Percentiles rank a stretch among this genome's conserved stretches.
phyloP scores from a whole-genome alignment of 163 green algal species.

The Volvox carteri region DNA sequence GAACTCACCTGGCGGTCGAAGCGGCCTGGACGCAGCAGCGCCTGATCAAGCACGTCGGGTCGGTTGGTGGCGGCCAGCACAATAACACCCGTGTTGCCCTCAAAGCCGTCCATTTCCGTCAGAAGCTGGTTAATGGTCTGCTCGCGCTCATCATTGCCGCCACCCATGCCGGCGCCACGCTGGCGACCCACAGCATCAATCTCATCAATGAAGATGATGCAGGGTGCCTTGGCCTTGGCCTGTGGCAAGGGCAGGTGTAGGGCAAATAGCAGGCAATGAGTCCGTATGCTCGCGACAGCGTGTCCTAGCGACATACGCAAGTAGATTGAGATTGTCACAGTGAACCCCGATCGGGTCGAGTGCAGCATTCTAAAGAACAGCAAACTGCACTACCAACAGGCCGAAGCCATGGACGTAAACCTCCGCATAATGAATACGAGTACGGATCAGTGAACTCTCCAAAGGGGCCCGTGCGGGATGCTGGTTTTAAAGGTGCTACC shows the following conservation, averaged over 20 bases:
- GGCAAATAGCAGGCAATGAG: neutral
- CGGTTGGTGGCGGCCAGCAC: conserved; percentile 83
- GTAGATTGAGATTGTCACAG: too few species aligned
- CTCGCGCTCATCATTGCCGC: conserved; percentile 98
- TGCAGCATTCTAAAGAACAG: too few species aligned
- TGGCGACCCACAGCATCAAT: conserved; percentile 98
- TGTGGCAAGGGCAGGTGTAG: conserved; percentile 30
- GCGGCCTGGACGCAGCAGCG: conserved; percentile 96
- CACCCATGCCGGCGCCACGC: conserved; percentile 92
- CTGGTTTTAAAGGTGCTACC: too few species aligned
- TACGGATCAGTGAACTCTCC: too few species aligned
- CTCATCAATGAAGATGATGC: conserved; percentile 99
- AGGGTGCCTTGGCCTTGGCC: conserved; percentile 94
- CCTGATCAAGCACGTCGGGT: conserved; percentile 96
- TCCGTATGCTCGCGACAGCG: too few species aligned
- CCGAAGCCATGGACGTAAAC: too few species aligned
- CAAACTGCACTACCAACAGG: too few species aligned
- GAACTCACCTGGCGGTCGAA: conserved; percentile 94
- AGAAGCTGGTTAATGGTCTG: conserved; percentile 99
- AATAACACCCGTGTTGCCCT: conserved; percentile 94
- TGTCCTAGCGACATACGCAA: too few species aligned
- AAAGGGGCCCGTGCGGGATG: too few species aligned
- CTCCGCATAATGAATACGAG: too few species aligned
- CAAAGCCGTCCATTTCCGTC: conserved; percentile 98
- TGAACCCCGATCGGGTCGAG: too few species aligned